Conservation (phyloP, 2,329 filamentous ascomycete species). For the Teratosphaeria pseudoeucalypti region DNA sequence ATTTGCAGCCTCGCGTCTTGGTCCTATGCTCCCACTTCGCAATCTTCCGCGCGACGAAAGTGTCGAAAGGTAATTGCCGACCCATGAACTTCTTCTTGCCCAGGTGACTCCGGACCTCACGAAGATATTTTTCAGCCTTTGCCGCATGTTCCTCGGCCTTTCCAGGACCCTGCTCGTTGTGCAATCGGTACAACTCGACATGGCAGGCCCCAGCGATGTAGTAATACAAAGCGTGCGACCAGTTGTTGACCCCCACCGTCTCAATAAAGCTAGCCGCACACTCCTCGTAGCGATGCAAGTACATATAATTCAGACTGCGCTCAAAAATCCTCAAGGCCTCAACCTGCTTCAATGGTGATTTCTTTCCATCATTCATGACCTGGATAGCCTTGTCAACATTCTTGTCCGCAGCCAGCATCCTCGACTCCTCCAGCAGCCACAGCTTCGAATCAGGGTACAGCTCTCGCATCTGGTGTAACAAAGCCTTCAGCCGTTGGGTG, state of each 20-base stretch:
- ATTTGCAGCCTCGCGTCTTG: conserved; percentile 52
- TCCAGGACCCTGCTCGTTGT: conserved; percentile 34
- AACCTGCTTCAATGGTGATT: conserved; percentile 68
- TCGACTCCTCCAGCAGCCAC: conserved; percentile 81
- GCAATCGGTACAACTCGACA: conserved; percentile 67
- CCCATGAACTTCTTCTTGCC: conserved; percentile 88
- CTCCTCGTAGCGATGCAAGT: conserved; percentile 62
- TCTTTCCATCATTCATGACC: conserved; percentile 32
- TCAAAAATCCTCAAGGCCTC: conserved; percentile 80
- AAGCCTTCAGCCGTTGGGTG: conserved; percentile 50
- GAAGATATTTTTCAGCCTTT: conserved; percentile 57
- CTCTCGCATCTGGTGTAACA: conserved; percentile 63
- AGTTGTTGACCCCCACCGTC: conserved; percentile 69
- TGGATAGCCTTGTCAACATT: conserved; percentile 58
- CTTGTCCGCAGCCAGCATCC: conserved; percentile 58
- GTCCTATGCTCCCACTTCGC: conserved; percentile 77
- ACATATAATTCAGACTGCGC: conserved; percentile 66
- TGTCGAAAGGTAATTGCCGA: conserved; percentile 77
- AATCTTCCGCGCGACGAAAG: conserved; percentile 73
- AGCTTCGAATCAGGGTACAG: conserved; percentile 74
- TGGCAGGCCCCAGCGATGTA: conserved; percentile 74
- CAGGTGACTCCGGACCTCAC: conserved; percentile 59
- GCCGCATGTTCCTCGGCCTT: conserved; percentile 37
- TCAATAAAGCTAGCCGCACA: conserved; percentile 65
- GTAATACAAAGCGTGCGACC: conserved; percentile 83